A percentile compares a stretch with the other conserved stretches of the same genome.
Conservation (phyloP, 164 flowering plant species). For the Taxillus chinensis region DNA sequence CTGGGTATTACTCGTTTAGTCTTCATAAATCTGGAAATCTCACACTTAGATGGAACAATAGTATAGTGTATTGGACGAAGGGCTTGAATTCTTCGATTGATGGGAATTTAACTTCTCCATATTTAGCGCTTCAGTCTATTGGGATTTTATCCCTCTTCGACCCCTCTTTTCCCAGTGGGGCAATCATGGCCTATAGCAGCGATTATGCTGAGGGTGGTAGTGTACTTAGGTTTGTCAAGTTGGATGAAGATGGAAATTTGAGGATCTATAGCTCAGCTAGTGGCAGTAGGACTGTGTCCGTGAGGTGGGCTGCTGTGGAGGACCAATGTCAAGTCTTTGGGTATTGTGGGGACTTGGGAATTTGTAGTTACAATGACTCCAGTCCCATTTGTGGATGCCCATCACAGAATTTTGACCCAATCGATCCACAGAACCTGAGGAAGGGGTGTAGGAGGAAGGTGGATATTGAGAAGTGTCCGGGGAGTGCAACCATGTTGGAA, state of each 20-base stretch:
- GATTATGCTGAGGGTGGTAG: constrained; percentile 60
- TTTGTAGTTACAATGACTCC: constrained; percentile 64
- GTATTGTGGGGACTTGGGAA: constrained; percentile 71
- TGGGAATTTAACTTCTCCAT: constrained; percentile 34
- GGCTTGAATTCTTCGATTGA: constrained; percentile 31
- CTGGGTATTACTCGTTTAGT: constrained; percentile 40
- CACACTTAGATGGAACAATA: constrained; percentile 35
- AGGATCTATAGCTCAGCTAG: constrained; percentile 50
- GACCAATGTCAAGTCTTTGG: constrained; percentile 79
- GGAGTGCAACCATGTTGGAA: constrained; percentile 37
- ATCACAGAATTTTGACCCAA: constrained; percentile 50
- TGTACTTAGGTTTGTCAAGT: constrained; percentile 45
- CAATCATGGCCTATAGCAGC: constrained; percentile 44
- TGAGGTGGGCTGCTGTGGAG: constrained; percentile 66
- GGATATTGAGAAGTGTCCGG: constrained; percentile 46
- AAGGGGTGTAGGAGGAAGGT: constrained; percentile 73
- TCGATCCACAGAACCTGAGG: constrained; percentile 47
- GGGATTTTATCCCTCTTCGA: constrained; percentile 54
- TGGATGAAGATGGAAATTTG: constrained; percentile 83
- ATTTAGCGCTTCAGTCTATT: constrained; percentile 27
- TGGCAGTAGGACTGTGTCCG: constrained; percentile 17
- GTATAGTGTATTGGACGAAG: constrained; percentile 26
- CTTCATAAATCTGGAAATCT: constrained; percentile 29
- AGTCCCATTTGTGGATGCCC: constrained; percentile 64
- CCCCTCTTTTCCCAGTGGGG: constrained; percentile 16